Base-by-base conservation (phyloP, 805 yeast species). In the Starmera caribaea region DNA sequence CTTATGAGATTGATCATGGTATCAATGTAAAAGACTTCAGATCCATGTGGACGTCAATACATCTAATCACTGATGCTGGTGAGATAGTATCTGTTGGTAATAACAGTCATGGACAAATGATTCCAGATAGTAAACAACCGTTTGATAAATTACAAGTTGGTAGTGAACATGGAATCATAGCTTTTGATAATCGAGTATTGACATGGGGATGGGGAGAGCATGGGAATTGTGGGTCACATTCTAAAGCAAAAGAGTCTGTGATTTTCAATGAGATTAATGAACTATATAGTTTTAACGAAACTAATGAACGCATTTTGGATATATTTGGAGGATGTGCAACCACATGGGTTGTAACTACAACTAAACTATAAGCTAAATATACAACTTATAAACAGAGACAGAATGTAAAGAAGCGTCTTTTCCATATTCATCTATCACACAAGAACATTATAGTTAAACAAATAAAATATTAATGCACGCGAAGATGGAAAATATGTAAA, bases 161-260 rank as follows among this genome's bases (percentile, higher is more conserved):
- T 0, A 85, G 95, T 57, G 97, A 90, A 54, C 98, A 90, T 58
- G 94, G 92, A 0, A 50, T 88, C 14, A 49, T 74, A 10, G 38
- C 49, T 3, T 35, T 33, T 3, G 42, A 34, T 12, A 38, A 58
- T 32, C 37, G 41, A 8, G 79, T 88, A 0, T 63, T 53, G 40
- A 71, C 89, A 2, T 92, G 97, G 97, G 98, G 98, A 1, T 90
- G 98, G 98, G 97, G 96, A 12, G 97, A 92, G 53, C 98, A 90
- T 58, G 98, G 98, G 0, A 90, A 90, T 55, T 90, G 97, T 61
- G 95, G 96, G 0, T 37, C 47, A 3, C 26, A 21, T 7, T 21
- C 6, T 5, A 21, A 26, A 10, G 35, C 42, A 7, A 38, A 26
- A 10, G 2, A 47, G 42, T 11, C 47, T 10, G 36, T 57, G 41